Percentiles rank a stretch among this genome's conserved stretches.
Conservation (phyloP, 163 green algal genomes). For the Chloroidium sp. region DNA sequence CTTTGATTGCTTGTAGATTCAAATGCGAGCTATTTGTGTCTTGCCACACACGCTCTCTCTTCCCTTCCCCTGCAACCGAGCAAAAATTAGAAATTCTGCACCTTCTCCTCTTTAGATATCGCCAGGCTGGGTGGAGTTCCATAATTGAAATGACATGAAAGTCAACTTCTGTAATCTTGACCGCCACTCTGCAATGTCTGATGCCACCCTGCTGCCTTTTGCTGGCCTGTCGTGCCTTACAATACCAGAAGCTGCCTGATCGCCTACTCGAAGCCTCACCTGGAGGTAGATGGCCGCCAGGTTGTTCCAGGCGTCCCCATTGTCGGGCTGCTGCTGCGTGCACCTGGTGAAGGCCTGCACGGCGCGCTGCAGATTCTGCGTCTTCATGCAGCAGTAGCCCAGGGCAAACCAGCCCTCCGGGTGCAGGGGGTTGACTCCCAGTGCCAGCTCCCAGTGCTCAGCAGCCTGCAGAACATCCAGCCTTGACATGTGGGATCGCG, state of each 20-base stretch:
- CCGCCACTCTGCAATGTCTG: no score
- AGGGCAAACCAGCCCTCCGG: slow-evolving; percentile 77
- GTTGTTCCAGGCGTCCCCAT: slow-evolving; percentile 86
- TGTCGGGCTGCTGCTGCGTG: slow-evolving; percentile 62
- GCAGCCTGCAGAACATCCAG: slow-evolving; percentile 26
- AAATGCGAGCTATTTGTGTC: not conserved
- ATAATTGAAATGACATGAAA: no score
- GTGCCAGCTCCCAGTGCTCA: slow-evolving; percentile 56
- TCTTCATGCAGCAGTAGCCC: slow-evolving; percentile 48
- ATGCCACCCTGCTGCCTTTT: not conserved
- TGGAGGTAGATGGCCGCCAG: slow-evolving; percentile 53
- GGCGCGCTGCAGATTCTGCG: slow-evolving; percentile 16
- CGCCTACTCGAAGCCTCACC: slow-evolving; percentile 7
- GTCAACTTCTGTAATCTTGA: no score
- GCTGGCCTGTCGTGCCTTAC: not conserved
- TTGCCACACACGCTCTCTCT: not conserved
- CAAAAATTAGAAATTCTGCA: not conserved
- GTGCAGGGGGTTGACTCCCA: slow-evolving; percentile 75
- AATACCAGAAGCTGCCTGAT: not conserved
- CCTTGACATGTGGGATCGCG: no score
- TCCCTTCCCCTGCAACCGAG: not conserved
- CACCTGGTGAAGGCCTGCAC: slow-evolving; percentile 63
- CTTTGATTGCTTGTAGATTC: not conserved
- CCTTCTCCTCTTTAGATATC: no score
- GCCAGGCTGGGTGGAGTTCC: no score